Evolutionary conservation across 148 eudicot species (phyloP), one percentile per base, ranked within the genome.

Genomic region (Diospyros lotus): DNA sequence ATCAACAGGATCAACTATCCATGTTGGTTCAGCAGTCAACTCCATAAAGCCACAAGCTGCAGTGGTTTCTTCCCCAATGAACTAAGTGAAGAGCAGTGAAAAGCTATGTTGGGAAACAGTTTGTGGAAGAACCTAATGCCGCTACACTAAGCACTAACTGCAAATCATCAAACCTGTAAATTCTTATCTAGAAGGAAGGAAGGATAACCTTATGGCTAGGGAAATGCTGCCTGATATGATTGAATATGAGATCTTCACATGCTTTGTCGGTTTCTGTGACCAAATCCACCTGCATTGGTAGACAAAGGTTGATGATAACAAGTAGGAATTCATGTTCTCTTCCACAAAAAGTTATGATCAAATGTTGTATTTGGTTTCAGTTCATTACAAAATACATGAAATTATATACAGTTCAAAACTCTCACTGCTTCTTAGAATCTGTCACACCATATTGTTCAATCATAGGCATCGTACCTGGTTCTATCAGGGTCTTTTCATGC

Each of bases 1-100:
- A 80, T 95, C 97, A 72, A 95, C 81, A 54, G 98, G 97, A 86
- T 95, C 98, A 60, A 95, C 97, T 70, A 92, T 95, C 98, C 98
- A 95, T 42, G 96, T 95, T 6, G 96, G 96, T 60, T 89, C 94
- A 86, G 92, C 94, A 4, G 97, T 92, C 76, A 95, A 84, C 82
- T 95, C 97, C 7, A 88, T 66, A 71, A 82, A 87, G 66, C 98
- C 97, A 83, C 45, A 61, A 65, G 96, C 93, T 82, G 98, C 97
- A 15, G 96, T 85, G 55, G 97, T 92, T 89, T 95, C 98, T 79
- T 95, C 98, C 68, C 97, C 98, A 72, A 95, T 90, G 83, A 95
- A 95, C 98, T 92, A 83, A 64, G 15, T 45, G 56, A 17, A 70
- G 43, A 51, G 73, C 15, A 66, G 72, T 43, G 2, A 54, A 42